Evolutionary conservation across 1,139 yeast species (phyloP).

Genomic region (Pichia sp.): DNA sequence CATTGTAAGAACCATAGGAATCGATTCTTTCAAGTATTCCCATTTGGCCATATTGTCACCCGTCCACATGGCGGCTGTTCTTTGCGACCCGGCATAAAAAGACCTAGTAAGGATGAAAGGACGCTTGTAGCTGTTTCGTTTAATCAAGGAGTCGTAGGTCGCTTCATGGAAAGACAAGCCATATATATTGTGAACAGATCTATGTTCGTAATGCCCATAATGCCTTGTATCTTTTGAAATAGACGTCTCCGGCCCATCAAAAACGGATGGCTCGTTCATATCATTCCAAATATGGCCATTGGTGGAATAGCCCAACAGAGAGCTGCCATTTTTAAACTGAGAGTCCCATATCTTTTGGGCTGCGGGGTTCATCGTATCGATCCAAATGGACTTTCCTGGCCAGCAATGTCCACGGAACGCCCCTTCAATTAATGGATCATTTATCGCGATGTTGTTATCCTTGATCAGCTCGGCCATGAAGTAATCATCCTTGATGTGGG

Average conservation of each 20-base stretch:
- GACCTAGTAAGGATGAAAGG: constrained; percentile 91
- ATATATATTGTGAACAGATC: constrained; percentile 82
- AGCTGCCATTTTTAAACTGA: constrained; percentile 39
- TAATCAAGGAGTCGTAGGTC: constrained; percentile 61
- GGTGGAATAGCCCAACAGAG: constrained; percentile 49
- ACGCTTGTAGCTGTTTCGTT: constrained; percentile 51
- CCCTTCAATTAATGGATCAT: constrained; percentile 42
- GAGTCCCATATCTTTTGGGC: constrained; percentile 58
- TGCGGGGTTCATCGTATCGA: constrained; percentile 71
- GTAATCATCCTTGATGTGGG: constrained; percentile 77
- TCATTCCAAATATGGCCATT: constrained; percentile 93
- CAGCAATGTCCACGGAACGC: constrained; percentile 86
- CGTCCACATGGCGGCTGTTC: constrained; percentile 93
- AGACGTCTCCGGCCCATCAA: constrained; percentile 90
- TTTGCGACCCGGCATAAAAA: constrained; percentile 85
- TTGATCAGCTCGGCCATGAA: constrained; percentile 51
- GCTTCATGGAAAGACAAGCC: constrained; percentile 79
- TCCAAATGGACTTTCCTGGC: constrained; percentile 97
- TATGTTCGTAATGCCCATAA: constrained; percentile 81
- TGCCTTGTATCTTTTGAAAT: constrained; percentile 80
- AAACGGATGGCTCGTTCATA: constrained; percentile 96
- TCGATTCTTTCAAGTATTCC: constrained; percentile 75
- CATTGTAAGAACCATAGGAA: constrained; percentile 82
- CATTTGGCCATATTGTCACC: constrained; percentile 95
- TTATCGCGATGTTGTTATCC: constrained; percentile 37